These are phyloP conservation scores for Collybia mongolica DNA, from an alignment of 768 basidiomycete species.

Conservation along the genomic window DNA sequence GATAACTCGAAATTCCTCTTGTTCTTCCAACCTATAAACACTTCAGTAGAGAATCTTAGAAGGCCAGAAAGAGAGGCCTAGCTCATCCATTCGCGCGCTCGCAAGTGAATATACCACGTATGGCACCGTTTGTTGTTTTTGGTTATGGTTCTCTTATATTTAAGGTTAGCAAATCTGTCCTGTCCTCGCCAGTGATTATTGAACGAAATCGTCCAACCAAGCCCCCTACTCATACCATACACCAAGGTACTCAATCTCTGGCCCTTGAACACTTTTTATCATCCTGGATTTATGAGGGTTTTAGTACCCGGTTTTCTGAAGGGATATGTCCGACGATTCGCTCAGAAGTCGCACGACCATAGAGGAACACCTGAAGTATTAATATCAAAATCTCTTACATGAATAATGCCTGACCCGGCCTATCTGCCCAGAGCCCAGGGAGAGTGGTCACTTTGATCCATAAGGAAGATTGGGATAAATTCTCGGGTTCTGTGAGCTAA, in stretches of 20 bases:
- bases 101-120: too few relatives aligned
- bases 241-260: constrained; percentile 48
- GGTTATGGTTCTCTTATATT: constrained; percentile 94
- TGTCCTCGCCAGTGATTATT: not conserved
- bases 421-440: constrained; percentile 62
- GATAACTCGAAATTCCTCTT: too few relatives aligned
- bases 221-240: constrained; percentile 81
- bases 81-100: too few relatives aligned
- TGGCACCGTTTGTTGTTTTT: constrained; percentile 67
- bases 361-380: constrained; percentile 81
- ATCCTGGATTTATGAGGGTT: not conserved
- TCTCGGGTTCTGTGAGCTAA: constrained; percentile 60
- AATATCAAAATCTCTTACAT: constrained; percentile 5
- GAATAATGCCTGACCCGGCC: not conserved
- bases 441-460: constrained; percentile 89
- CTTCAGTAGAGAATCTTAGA: too few relatives aligned
- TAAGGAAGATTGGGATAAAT: constrained; percentile 82
- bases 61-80: too few relatives aligned
- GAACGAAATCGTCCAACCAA: constrained; percentile 23
- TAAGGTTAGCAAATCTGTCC: constrained; percentile 50
- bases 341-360: constrained; percentile 91
- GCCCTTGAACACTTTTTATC: not conserved
- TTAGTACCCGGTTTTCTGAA: constrained; percentile 82
- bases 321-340: constrained; percentile 87
- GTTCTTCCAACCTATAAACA: too few relatives aligned